A percentile compares a stretch with the other conserved stretches of the same genome.
phyloP scores from a whole-genome alignment of 148 eudicot genomes.

The Rhododendron molle region DNA sequence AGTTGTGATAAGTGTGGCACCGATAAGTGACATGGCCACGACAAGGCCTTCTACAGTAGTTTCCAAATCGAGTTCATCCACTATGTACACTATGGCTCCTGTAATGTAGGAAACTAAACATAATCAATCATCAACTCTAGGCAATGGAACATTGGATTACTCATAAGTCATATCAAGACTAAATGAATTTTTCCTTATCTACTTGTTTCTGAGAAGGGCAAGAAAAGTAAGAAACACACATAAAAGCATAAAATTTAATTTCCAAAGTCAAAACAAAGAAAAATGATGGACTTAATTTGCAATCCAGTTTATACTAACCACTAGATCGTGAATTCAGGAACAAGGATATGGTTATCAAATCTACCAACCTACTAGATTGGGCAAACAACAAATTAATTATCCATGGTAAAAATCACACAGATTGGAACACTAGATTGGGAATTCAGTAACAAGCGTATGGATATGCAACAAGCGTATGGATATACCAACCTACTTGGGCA shows the following conservation, averaged over 20 bases:
- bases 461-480: not conserved
- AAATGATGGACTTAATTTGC: not conserved
- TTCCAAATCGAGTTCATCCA: constrained; percentile 50
- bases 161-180: not conserved
- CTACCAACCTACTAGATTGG: not conserved
- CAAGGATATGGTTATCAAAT: not conserved
- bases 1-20: constrained; percentile 80
- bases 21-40: constrained; percentile 94
- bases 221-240: not conserved
- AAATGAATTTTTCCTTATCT: not conserved
- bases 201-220: not conserved
- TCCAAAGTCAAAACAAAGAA: not conserved
- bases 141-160: not conserved
- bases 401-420: not conserved
- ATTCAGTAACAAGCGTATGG: not conserved
- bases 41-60: constrained; percentile 72
- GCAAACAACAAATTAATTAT: not conserved
- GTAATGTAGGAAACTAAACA: not conserved
- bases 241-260: not conserved
- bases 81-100: constrained; percentile 78
- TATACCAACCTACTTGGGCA: not conserved
- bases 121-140: not conserved
- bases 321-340: not conserved
- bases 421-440: not conserved
- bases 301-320: not conserved